These are phyloP conservation scores for Xanthoconium purpureum DNA, from an alignment of 768 basidiomycete genomes.

Conservation along the genomic window DNA sequence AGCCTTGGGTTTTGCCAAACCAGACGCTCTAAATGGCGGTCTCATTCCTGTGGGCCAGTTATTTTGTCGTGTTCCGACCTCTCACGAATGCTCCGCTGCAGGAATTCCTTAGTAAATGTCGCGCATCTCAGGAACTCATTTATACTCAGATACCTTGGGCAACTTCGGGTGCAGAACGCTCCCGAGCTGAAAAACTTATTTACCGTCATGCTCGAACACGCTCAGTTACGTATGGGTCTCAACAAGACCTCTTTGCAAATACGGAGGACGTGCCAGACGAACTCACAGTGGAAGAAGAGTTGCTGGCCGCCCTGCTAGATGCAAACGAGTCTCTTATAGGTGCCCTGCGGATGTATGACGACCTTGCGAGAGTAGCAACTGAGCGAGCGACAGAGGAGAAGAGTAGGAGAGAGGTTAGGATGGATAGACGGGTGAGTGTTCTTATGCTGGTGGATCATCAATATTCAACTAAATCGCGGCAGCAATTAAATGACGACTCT, in stretches of 20 bases:
- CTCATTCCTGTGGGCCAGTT: slow-evolving; percentile 59
- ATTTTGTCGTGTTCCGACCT: not conserved
- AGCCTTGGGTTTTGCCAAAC: slow-evolving; percentile 63
- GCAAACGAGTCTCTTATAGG: slow-evolving; percentile 71
- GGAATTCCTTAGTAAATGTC: slow-evolving; percentile 83
- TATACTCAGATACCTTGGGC: slow-evolving; percentile 92
- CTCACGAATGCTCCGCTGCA: slow-evolving; percentile 28
- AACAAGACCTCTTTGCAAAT: slow-evolving; percentile 24
- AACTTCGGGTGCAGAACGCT: slow-evolving; percentile 72
- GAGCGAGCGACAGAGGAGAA: slow-evolving; percentile 58
- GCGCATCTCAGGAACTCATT: slow-evolving; percentile 79
- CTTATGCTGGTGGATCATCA: slow-evolving; percentile 17
- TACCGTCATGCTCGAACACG: slow-evolving; percentile 11
- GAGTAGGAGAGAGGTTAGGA: slow-evolving; percentile 63
- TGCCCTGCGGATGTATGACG: slow-evolving; percentile 72
- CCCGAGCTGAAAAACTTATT: slow-evolving; percentile 40
- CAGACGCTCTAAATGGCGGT: slow-evolving; percentile 61
- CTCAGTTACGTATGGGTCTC: slow-evolving; percentile 20
- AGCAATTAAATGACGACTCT: slow-evolving; percentile 29
- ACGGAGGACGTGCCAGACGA: slow-evolving; percentile 38
- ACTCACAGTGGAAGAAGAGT: slow-evolving; percentile 68
- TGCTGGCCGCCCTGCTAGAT: slow-evolving; percentile 67
- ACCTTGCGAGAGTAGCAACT: slow-evolving; percentile 64
- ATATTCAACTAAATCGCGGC: not conserved
- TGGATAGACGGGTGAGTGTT: slow-evolving; percentile 58